Percentiles rank a stretch among this genome's conserved stretches.
Conservation (phyloP, 2,329 filamentous ascomycete species). For the Sphaerulina vaccinii region DNA sequence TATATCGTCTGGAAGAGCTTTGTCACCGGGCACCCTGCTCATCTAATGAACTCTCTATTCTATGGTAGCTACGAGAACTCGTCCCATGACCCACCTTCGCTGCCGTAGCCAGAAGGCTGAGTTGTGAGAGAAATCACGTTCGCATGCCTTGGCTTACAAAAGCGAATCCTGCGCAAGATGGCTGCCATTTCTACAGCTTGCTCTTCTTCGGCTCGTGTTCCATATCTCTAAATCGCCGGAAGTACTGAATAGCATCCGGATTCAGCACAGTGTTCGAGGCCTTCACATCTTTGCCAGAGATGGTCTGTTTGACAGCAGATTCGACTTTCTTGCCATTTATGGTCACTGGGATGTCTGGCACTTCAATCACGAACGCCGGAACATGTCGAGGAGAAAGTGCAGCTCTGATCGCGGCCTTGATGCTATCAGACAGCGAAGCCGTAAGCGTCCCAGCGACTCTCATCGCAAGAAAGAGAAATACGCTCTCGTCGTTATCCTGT, state of each 20-base stretch:
- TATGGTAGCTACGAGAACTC: no score
- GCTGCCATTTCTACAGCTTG: slow-evolving; percentile 29
- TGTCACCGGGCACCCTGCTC: no score
- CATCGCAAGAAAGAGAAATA: slow-evolving; percentile 45
- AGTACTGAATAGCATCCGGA: slow-evolving; percentile 39
- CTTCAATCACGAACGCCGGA: slow-evolving; percentile 42
- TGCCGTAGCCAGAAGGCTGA: no score
- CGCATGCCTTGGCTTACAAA: no score
- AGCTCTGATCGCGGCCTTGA: slow-evolving; percentile 32
- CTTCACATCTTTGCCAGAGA: slow-evolving; percentile 41
- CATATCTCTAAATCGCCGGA: slow-evolving; percentile 37
- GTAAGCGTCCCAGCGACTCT: slow-evolving; percentile 31
- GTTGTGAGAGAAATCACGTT: no score
- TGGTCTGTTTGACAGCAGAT: slow-evolving; percentile 45
- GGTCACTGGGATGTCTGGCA: slow-evolving; percentile 35
- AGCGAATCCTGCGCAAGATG: no score
- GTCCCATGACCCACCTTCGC: no score
- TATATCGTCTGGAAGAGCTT: no score
- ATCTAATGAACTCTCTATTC: no score
- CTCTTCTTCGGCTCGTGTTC: slow-evolving; percentile 29
- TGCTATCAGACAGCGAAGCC: slow-evolving; percentile 21
- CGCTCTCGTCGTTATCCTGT: slow-evolving; percentile 39
- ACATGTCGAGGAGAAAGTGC: slow-evolving; percentile 41
- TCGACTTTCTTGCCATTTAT: slow-evolving; percentile 52
- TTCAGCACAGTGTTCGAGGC: slow-evolving; percentile 43